A percentile compares a stretch with the other conserved stretches of the same genome.
Conservation (phyloP, 2,329 filamentous ascomycete genomes). For the Diaporthe humulicola region DNA sequence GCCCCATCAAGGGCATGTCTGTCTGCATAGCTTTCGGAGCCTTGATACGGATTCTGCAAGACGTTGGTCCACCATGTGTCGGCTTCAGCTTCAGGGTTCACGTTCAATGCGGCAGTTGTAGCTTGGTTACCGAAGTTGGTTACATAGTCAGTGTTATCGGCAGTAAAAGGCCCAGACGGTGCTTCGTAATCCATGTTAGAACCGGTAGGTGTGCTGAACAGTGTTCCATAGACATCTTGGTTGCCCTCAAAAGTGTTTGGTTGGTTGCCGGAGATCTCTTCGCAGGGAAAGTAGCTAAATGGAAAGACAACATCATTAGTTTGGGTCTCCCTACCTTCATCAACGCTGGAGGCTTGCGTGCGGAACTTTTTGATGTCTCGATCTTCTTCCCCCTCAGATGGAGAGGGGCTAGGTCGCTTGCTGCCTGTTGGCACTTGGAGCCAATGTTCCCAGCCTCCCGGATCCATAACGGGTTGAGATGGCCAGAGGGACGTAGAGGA, state of each 20-base stretch:
- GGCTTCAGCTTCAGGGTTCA: neutral
- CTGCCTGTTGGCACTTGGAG: neutral
- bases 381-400: neutral
- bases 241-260: neutral
- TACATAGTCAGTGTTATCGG: neutral
- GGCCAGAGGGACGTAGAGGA: neutral
- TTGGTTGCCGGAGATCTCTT: neutral
- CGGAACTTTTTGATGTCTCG: neutral
- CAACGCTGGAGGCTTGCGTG: neutral
- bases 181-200: neutral
- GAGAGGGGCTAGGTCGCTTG: conserved; percentile 15
- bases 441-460: neutral
- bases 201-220: neutral
- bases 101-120: neutral
- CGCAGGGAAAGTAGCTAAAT: neutral
- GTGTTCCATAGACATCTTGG: neutral
- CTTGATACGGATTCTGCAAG: neutral
- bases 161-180: neutral
- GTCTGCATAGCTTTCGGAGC: neutral
- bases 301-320: neutral
- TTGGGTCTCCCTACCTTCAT: neutral
- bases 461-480: neutral
- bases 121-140: neutral
- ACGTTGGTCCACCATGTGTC: neutral
- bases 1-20: neutral